Conservation (phyloP, 306 rosid species). For the Sesbania bispinosa region DNA sequence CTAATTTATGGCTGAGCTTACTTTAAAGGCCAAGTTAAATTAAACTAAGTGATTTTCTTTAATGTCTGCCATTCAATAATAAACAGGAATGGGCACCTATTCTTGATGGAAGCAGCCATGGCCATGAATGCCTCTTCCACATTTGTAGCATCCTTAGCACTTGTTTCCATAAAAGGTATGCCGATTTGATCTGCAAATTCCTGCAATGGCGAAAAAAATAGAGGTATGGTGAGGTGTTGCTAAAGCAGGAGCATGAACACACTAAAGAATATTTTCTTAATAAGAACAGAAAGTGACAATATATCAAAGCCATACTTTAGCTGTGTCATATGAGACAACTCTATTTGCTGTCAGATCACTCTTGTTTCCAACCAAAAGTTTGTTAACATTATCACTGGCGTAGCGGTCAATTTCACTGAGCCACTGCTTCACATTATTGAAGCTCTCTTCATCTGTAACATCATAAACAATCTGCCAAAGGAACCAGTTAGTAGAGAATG, state of each 20-base stretch:
- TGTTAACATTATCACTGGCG: slow-evolving; percentile 57
- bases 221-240: neutral
- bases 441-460: slow-evolving; percentile 56
- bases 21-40: neutral
- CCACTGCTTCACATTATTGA: slow-evolving; percentile 60
- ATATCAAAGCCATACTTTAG: slow-evolving; percentile 34
- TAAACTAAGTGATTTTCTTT: neutral
- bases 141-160: slow-evolving; percentile 56
- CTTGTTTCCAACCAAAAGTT: slow-evolving; percentile 61
- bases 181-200: slow-evolving; percentile 53
- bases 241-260: neutral
- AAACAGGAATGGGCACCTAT: slow-evolving; percentile 26
- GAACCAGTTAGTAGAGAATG: slow-evolving; percentile 15
- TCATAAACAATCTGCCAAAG: slow-evolving; percentile 50
- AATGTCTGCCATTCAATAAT: neutral
- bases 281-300: slow-evolving; percentile 5
- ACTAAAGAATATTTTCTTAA: neutral
- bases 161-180: slow-evolving; percentile 56
- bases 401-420: slow-evolving; percentile 60
- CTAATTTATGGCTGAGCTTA: neutral
- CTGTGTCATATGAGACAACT: slow-evolving; percentile 53
- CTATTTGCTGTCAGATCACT: slow-evolving; percentile 49
- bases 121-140: slow-evolving; percentile 61
- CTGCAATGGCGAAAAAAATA: slow-evolving; percentile 16
- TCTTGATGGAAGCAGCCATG: slow-evolving; percentile 53